phyloP scores from a whole-genome alignment of 305 asterid genomes.

The Fraxinus paxiana region DNA sequence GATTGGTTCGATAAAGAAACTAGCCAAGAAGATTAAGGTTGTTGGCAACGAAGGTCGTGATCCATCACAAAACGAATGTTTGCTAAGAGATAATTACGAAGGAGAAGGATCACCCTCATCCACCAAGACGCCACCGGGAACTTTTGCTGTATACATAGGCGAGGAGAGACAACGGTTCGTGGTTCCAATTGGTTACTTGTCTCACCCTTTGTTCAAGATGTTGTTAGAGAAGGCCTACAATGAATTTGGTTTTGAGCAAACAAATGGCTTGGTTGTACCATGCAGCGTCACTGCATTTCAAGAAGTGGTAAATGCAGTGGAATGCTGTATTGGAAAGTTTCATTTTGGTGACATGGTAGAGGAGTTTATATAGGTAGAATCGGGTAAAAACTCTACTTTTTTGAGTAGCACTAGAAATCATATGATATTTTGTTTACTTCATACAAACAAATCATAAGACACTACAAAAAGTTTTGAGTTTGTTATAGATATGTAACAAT shows the following conservation, averaged over 20 bases:
- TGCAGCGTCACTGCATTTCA: conserved; percentile 41
- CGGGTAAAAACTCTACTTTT: neutral
- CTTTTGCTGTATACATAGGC: conserved; percentile 41
- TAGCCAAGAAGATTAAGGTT: conserved; percentile 26
- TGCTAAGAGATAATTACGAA: conserved; percentile 15
- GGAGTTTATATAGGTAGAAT: conserved; percentile 25
- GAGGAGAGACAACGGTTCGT: conserved; percentile 42
- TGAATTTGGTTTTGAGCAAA: conserved; percentile 37
- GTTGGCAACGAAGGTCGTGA: neutral
- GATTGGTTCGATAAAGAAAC: conserved; percentile 37
- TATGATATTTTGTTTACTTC: neutral
- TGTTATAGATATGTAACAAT: neutral
- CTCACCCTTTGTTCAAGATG: conserved; percentile 49
- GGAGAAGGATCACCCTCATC: conserved; percentile 22
- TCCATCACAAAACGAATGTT: conserved; percentile 14
- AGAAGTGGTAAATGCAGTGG: conserved; percentile 40
- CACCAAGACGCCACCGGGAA: conserved; percentile 32
- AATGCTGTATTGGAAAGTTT: conserved; percentile 38
- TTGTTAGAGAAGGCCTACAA: conserved; percentile 43
- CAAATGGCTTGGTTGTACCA: conserved; percentile 39
- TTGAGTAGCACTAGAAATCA: neutral
- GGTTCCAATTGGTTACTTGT: conserved; percentile 36
- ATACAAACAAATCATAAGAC: neutral
- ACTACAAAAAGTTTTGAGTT: neutral
- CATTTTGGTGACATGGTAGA: conserved; percentile 37